Percentiles rank a stretch among this genome's conserved stretches.
Evolutionary conservation across 176 grass and related monocot species (phyloP).

Genomic region (Triticum aestivum): DNA sequence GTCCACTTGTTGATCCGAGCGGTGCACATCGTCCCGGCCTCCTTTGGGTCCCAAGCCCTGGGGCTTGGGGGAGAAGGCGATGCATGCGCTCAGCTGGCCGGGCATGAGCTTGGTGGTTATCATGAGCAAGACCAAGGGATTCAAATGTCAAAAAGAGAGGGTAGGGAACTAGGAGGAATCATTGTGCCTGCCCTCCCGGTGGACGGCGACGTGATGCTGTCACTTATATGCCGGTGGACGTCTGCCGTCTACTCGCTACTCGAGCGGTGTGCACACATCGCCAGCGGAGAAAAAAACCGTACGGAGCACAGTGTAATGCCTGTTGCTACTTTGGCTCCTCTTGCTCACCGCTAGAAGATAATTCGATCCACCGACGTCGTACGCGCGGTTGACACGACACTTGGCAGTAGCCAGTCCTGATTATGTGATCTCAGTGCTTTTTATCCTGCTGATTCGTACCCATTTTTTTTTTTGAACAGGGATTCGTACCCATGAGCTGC

Average conservation of each 20-base stretch:
- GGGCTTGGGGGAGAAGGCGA: neutral
- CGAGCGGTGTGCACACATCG: neutral
- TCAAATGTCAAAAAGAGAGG: neutral
- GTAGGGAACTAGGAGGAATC: neutral
- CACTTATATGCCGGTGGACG: neutral
- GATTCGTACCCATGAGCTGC: too few relatives aligned
- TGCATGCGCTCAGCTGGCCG: neutral
- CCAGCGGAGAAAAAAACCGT: neutral
- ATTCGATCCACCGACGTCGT: too few relatives aligned
- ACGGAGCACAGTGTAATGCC: neutral
- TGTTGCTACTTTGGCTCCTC: neutral
- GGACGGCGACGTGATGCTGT: slow-evolving; percentile 26
- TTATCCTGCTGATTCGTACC: too few relatives aligned
- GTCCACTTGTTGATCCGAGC: neutral
- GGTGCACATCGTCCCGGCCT: neutral
- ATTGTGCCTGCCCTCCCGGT: slow-evolving; percentile 25
- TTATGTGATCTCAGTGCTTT: too few relatives aligned
- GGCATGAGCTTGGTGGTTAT: neutral
- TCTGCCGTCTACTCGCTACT: neutral
- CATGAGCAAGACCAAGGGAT: neutral
- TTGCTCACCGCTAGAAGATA: too few relatives aligned
- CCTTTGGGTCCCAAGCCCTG: neutral
- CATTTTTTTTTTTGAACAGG: too few relatives aligned
- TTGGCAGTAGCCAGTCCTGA: neutral
- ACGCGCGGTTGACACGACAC: neutral